Evolutionary conservation across 2,329 filamentous ascomycete genomes (phyloP), one percentile per base, ranked within the genome.

Genomic region (Arthrinium phaeospermum): DNA sequence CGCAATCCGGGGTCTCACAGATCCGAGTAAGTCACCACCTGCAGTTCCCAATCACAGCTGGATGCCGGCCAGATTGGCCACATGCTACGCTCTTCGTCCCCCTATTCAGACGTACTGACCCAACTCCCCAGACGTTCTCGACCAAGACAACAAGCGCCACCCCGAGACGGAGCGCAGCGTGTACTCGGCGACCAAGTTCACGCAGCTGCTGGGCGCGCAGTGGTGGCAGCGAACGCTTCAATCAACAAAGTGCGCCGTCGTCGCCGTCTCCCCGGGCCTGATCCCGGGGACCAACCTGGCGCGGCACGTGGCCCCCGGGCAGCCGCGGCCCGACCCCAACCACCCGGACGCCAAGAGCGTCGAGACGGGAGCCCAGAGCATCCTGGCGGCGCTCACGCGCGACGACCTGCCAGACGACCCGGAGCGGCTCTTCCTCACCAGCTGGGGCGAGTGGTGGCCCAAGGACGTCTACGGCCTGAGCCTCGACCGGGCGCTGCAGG

Each of bases 371-470:
- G 87, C 85, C 0, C 75, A 79, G n/a, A 88, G 81, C 71, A 81
- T 89, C 1, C 79, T 86, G n/a, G 77, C 78, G 0, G 87, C 86
- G 0, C 81, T 88, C 30, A 83, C 81, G 3, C 53, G 53, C 30
- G 30, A 61, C 53, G 80, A 88, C 74, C 80, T 89, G 49, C 87
- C 87, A 1, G 81, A 84, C 41, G 86, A 89, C 47, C 84, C 83
- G 0, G 85, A 89, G 24, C 83, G 83, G 70, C 86, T 89, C 70
- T 89, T 89, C 77, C 75, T 89, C 61, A 89, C 86, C 0, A 88
- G 86, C 75, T 89, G 86, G 87, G 87, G 87, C 2, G 87, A 89
- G 80, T 89, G 86, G 86, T 89, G 87, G 87, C 76, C 81, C 16
- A 87, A 83, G 77, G 80, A 83, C 4, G 80, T 84, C 2, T 85